Evolutionary conservation across 225 moss, liverwort and hornwort species (phyloP).

Genomic region (Neckera pumila): DNA sequence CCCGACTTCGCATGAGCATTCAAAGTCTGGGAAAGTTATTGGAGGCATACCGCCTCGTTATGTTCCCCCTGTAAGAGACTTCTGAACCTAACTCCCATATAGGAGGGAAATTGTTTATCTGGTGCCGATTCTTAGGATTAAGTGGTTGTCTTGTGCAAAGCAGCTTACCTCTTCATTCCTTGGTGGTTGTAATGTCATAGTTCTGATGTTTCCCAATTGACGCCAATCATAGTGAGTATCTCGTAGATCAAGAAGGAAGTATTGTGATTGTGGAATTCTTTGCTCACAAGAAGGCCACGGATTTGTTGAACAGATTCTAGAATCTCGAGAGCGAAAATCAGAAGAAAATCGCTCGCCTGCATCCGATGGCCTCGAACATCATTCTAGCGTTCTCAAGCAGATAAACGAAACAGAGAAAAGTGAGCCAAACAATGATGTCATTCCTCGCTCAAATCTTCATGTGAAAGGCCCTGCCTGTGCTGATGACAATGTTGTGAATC

Average conservation of each 20-base stretch:
- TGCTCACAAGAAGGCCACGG: background rate
- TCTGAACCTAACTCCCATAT: background rate
- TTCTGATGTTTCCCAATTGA: background rate
- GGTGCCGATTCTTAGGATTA: background rate
- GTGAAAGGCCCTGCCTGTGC: conserved; percentile 11
- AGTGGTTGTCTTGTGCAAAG: background rate
- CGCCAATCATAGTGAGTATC: background rate
- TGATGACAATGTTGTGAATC: conserved; percentile 31
- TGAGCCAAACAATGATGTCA: conserved; percentile 7
- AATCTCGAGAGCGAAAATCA: conserved; percentile 26
- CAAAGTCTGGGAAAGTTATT: conserved; percentile 16
- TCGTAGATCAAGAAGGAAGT: background rate
- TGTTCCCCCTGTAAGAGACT: conserved; percentile 33
- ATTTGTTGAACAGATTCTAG: conserved; percentile 16
- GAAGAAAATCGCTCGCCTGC: conserved; percentile 18
- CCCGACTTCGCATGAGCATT: conserved; percentile 23
- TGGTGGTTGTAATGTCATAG: background rate
- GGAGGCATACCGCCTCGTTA: conserved; percentile 48
- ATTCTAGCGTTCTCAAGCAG: conserved; percentile 11
- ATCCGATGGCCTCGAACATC: conserved; percentile 11
- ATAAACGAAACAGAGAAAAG: conserved; percentile 7
- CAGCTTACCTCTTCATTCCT: background rate
- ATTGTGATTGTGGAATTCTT: background rate
- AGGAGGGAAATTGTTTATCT: background rate
- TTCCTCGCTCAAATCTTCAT: background rate